Percentiles rank a stretch among this genome's conserved stretches.
phyloP scores from a whole-genome alignment of 2,329 filamentous ascomycete species.

The Ambrosiella cleistominuta region DNA sequence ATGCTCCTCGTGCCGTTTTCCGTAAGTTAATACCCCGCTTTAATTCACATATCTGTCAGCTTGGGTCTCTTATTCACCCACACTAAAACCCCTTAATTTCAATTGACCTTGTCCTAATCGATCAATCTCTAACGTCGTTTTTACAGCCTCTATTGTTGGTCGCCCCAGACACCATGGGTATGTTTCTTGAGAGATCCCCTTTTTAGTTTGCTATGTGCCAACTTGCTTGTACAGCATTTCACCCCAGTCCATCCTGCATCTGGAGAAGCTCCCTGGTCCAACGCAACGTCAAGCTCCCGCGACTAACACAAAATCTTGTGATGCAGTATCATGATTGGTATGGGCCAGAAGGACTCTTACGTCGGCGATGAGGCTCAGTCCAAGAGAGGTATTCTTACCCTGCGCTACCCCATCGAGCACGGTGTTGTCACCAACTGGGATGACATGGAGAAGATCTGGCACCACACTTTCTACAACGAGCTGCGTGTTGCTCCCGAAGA shows the following conservation, averaged over 20 bases:
- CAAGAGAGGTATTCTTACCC: conserved; percentile 99
- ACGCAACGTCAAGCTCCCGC: conserved; percentile 6
- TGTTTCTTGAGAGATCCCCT: conserved; percentile 23
- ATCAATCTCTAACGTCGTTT: neutral
- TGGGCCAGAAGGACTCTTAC: conserved; percentile 99
- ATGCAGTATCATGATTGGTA: conserved; percentile 97
- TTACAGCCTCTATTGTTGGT: conserved; percentile 90
- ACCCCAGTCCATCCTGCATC: conserved; percentile 5
- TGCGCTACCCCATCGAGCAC: conserved; percentile 99
- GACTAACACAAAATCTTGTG: conserved; percentile 19
- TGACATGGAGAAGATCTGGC: conserved; percentile 99
- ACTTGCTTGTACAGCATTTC: conserved; percentile 1
- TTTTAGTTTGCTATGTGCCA: neutral
- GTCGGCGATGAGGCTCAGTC: conserved; percentile 99
- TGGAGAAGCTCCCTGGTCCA: conserved; percentile 2
- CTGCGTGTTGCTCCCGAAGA: conserved; percentile 99
- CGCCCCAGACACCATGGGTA: conserved; percentile 99
- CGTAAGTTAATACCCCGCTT: conserved; percentile 52
- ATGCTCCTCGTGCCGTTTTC: conserved; percentile 99
- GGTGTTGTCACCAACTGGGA: conserved; percentile 99
- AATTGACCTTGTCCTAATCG: neutral
- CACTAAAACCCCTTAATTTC: neutral
- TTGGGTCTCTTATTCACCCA: neutral
- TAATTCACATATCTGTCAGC: conserved; percentile 13
- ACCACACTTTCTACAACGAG: conserved; percentile 99